Evolutionary conservation across 139 green algal genomes (phyloP).

Genomic region (Chlorella sp.): DNA sequence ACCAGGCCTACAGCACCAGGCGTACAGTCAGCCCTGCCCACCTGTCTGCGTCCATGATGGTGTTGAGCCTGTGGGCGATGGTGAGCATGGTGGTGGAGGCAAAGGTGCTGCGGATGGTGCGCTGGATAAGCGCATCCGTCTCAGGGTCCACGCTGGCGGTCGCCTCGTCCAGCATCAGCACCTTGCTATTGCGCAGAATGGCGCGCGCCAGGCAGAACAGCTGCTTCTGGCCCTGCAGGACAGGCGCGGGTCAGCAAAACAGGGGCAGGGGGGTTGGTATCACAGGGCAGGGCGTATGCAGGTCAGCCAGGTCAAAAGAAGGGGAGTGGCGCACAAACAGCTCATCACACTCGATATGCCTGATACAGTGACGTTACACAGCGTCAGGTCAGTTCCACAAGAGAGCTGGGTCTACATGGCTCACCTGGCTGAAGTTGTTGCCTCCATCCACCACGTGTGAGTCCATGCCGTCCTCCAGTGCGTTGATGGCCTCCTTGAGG

Average conservation of each 20-base stretch:
- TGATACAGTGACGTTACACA: too few species aligned
- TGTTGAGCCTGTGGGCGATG: constrained; percentile 48
- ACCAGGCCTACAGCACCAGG: neutral
- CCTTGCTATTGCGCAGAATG: constrained; percentile 62
- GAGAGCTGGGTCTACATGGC: constrained; percentile 9
- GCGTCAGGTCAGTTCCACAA: neutral
- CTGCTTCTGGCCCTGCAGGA: constrained; percentile 73
- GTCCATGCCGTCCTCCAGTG: constrained; percentile 30
- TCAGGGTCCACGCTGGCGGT: constrained; percentile 83
- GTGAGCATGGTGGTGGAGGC: constrained; percentile 35
- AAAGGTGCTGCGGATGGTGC: constrained; percentile 29
- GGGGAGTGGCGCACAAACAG: neutral
- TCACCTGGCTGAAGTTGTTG: constrained; percentile 50
- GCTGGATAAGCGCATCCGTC: constrained; percentile 69
- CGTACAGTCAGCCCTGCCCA: neutral
- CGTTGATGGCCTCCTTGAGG: constrained; percentile 44
- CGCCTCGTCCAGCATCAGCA: constrained; percentile 85
- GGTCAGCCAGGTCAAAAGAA: too few species aligned
- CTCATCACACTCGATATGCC: too few species aligned
- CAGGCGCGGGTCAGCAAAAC: too few species aligned
- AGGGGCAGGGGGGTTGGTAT: too few species aligned
- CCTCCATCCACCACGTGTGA: constrained; percentile 61
- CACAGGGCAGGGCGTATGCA: too few species aligned
- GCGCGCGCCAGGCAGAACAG: constrained; percentile 87
- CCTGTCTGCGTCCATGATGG: constrained; percentile 29